phyloP scores from a whole-genome alignment of 257 asterid genomes.

The Solanum gandarillasii region DNA sequence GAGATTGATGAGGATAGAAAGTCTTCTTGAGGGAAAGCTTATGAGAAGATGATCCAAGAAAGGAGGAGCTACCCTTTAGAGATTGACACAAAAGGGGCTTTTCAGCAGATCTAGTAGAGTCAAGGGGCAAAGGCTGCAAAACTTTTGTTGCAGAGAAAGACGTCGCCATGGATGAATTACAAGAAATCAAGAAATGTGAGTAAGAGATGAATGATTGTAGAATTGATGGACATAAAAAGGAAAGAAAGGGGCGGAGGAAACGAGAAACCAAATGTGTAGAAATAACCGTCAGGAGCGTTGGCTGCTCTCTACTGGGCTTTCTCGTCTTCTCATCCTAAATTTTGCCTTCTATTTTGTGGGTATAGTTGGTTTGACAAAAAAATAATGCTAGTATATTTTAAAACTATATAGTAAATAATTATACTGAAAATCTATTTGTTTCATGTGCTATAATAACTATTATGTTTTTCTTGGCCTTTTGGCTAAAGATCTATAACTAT shows the following conservation, averaged over 20 bases:
- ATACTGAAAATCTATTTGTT: not conserved
- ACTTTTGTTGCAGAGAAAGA: slow-evolving; percentile 51
- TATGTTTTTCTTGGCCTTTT: not conserved
- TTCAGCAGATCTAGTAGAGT: slow-evolving; percentile 58
- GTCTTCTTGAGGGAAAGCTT: slow-evolving; percentile 18
- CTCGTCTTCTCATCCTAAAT: not conserved
- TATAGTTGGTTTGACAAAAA: not conserved
- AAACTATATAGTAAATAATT: not conserved
- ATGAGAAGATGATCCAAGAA: slow-evolving; percentile 34
- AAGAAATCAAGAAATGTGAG: not conserved
- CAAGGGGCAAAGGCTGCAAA: slow-evolving; percentile 32
- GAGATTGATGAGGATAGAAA: not conserved
- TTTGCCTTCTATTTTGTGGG: not conserved
- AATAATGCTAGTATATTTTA: no score
- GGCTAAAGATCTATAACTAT: not conserved
- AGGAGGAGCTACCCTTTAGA: slow-evolving; percentile 11
- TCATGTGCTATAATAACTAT: not conserved
- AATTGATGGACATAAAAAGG: not conserved
- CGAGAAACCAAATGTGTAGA: slow-evolving; percentile 19
- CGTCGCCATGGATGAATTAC: slow-evolving; percentile 26
- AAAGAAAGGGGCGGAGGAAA: slow-evolving; percentile 35
- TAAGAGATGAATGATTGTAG: not conserved
- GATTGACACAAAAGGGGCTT: slow-evolving; percentile 24
- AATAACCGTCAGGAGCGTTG: slow-evolving; percentile 39
- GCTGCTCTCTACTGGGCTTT: not conserved